A percentile compares a stretch with the other conserved stretches of the same genome.
Conservation (phyloP, 306 rosid genomes). For the Rosa persica region DNA sequence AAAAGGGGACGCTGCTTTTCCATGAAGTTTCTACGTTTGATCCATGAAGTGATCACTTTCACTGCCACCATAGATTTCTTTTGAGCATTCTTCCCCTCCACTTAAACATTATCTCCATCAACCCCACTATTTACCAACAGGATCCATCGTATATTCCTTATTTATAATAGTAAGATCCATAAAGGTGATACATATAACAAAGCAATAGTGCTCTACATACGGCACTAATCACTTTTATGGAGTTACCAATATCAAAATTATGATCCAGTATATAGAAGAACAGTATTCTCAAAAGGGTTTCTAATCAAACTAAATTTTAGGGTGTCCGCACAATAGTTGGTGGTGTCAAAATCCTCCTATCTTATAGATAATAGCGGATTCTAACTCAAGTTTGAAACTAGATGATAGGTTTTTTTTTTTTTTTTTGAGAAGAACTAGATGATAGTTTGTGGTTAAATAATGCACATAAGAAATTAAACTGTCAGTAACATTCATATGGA, state of each 20-base stretch:
- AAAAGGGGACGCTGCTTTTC: slow-evolving; percentile 12
- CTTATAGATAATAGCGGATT: too few species aligned
- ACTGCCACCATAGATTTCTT: neutral
- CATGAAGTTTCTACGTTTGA: neutral
- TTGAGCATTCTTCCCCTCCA: neutral
- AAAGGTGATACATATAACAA: neutral
- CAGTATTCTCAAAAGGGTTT: too few species aligned
- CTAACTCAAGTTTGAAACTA: too few species aligned
- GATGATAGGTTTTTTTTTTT: too few species aligned
- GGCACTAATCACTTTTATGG: neutral
- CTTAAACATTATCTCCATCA: slow-evolving; percentile 22
- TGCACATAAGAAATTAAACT: too few species aligned
- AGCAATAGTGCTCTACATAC: neutral
- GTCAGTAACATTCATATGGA: too few species aligned
- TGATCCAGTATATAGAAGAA: neutral
- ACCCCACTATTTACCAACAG: slow-evolving; percentile 7
- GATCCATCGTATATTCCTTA: neutral
- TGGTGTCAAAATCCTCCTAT: too few species aligned
- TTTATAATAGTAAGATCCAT: neutral
- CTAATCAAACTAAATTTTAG: too few species aligned
- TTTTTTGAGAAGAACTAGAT: too few species aligned
- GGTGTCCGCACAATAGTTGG: too few species aligned
- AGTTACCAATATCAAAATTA: neutral
- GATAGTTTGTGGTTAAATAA: too few species aligned
- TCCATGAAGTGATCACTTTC: slow-evolving; percentile 29